Evolutionary conservation across 805 yeast species (phyloP), one percentile per base, ranked within the genome.

Genomic region (Wickerhamomyces xylosicus): DNA sequence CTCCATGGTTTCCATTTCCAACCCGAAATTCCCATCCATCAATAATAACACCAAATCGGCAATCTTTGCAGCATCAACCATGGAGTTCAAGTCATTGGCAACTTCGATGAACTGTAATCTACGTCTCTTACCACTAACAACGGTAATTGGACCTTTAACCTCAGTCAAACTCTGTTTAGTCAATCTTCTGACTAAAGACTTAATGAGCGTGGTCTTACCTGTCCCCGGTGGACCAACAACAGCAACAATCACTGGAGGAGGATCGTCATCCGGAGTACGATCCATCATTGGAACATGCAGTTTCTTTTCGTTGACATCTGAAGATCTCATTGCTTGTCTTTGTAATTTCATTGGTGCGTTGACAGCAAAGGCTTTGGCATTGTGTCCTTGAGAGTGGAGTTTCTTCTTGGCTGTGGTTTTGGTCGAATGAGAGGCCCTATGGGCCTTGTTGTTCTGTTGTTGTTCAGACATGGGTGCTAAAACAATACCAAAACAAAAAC

Each of bases 1-100:
- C 62, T 92, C 99, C 97, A 92, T 94, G 8, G 98, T 92, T 62
- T 92, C 99, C 99, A 92, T 92, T 66, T 92, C 99, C 43, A 92
- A 77, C 7, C 99, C 99, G 58, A 86, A 92, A 59, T 92, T 92
- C 42, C 98, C 97, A 65, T 92, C 99, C 43, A 92, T 77, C 71
- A 92, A 64, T 44, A 92, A 59, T 36, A 92, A 67, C 9, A 94
- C 95, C 45, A 92, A 68, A 61, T 92, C 99, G 0, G 97, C 95
- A 41, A 89, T 78, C 54, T 92, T 92, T 20, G 97, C 95, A 31
- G 92, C 77, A 63, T 92, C 99, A 33, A 89, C 77, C 97, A 94
- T 92, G 7, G 96, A 80, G 58, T 86, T 89, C 56, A 92, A 63
- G 59, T 92, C 98, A 52, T 89, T 90, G 11, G 80, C 75, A 48